These are phyloP conservation scores for Colletotrichum cuscutae DNA, from an alignment of 2,329 filamentous ascomycete genomes.

Conservation along the genomic window DNA sequence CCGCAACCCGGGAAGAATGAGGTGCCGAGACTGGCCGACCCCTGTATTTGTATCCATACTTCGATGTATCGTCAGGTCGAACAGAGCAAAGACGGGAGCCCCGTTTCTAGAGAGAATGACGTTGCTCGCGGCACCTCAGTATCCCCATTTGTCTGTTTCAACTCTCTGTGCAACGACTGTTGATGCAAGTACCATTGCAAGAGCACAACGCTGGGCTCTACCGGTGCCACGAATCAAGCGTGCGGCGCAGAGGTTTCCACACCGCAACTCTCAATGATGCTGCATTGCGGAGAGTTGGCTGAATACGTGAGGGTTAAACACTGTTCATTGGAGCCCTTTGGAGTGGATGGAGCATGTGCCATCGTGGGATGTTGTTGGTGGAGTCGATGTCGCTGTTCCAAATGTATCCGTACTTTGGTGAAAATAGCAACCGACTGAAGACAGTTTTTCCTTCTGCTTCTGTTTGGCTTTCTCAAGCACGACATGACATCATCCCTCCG, in stretches of 20 bases:
- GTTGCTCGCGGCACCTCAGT: conserved; percentile 2
- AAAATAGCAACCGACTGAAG: not conserved
- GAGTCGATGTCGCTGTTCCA: conserved; percentile 11
- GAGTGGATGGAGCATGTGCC: not conserved
- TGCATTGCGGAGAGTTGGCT: not conserved
- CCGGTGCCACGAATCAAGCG: conserved; percentile 3
- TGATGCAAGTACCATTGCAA: not conserved
- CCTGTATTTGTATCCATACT: not conserved
- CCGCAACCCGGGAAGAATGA: conserved; percentile 21
- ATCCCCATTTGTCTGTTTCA: conserved; percentile 22
- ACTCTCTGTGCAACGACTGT: not conserved
- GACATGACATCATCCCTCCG: conserved; percentile 30
- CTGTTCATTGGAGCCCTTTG: not conserved
- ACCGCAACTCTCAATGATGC: not conserved
- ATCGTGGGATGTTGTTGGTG: conserved; percentile 22
- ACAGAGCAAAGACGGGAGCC: conserved; percentile 2
- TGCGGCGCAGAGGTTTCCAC: conserved; percentile 6
- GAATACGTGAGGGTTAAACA: not conserved
- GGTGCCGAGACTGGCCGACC: conserved; percentile 16
- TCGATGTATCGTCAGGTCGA: conserved; percentile 5
- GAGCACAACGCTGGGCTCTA: not conserved
- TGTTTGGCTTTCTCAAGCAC: not conserved
- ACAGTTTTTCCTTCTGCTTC: not conserved
- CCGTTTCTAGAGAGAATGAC: conserved; percentile 18
- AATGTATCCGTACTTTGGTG: conserved; percentile 13